phyloP scores from a whole-genome alignment of 2,329 filamentous ascomycete species.

The Apiospora koreana region DNA sequence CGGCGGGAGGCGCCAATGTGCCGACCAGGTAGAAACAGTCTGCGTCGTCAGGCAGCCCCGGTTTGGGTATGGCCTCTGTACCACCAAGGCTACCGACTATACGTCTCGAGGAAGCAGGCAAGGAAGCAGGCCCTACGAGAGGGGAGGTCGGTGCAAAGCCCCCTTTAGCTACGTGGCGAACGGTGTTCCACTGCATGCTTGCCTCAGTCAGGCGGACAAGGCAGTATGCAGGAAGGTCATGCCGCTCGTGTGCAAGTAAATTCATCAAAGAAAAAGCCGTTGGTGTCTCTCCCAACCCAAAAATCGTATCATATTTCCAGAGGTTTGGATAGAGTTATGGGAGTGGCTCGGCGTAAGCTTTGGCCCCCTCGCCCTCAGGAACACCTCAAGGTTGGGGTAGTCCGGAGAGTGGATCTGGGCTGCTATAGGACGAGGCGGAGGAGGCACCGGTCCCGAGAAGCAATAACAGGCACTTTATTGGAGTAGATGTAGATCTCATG shows the following conservation, averaged over 20 bases:
- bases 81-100: neutral
- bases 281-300: neutral
- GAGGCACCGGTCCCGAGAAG: neutral
- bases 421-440: neutral
- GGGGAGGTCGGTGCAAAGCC: neutral
- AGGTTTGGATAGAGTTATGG: constrained; percentile 15
- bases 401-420: neutral
- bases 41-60: neutral
- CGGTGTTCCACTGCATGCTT: neutral
- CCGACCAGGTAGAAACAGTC: neutral
- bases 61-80: neutral
- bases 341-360: constrained; percentile 6
- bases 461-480: neutral
- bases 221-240: neutral
- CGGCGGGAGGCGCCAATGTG: neutral
- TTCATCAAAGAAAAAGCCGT: neutral
- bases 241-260: neutral
- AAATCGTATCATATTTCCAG: neutral
- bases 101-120: neutral
- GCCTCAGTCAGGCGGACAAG: neutral
- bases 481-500: neutral
- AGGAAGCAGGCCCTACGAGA: neutral
- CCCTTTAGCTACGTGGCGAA: constrained; percentile 7
- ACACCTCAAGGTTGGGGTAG: constrained; percentile 10
- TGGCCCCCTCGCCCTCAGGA: neutral